Base-by-base conservation (phyloP, 495 filamentous ascomycete species). In the Chaetomidium leptoderma region DNA sequence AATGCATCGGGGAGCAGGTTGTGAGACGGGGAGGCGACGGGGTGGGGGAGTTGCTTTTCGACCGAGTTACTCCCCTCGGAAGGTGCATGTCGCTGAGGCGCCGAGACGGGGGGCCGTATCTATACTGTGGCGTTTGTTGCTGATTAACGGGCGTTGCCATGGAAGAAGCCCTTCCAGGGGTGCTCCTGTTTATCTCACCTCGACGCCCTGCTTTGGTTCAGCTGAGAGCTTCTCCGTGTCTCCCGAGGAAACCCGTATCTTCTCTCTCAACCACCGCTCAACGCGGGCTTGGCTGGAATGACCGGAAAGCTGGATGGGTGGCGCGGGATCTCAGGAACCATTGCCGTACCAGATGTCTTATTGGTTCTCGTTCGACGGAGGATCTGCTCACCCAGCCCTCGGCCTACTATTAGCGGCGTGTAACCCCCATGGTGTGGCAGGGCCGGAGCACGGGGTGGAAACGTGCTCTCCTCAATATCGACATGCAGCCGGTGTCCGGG, bases 121-220 rank as follows among this genome's bases (percentile, higher is more conserved):
- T n/a, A n/a, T n/a, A n/a, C 36, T 39, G 36, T n/a, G 36, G 36
- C 36, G 36, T 39, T n/a, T n/a, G 36, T 39, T n/a, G 8, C 36
- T n/a, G 36, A n/a, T n/a, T 17, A n/a, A n/a, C 14, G n/a, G 36
- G 14, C n/a, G 36, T 39, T 7, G 14, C n/a, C 36, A 10, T 37
- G 35, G 35, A 16, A n/a, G 35, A 4, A 37, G 6, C 16, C 3
- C 36, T 19, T 19, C 19, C 36, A n/a, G 36, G 14, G 36, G 19
- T 39, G 36, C 21, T 24, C n/a, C 19, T 23, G 19, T 24, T 8
- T n/a, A 24, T 26, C 21, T 24, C 8, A 2, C 40, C 21, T 43
- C 30, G 19, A 50, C 30, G 47, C 47, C 47, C 45, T 32, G 45
- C 17, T 50, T 3, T 35, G 19, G 29, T 50, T 35, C 10, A 50